Percentiles rank a stretch among this genome's conserved stretches.
These are phyloP conservation scores for Xylaria sp. DNA, from an alignment of 2,329 filamentous ascomycete genomes.

Conservation along the genomic window DNA sequence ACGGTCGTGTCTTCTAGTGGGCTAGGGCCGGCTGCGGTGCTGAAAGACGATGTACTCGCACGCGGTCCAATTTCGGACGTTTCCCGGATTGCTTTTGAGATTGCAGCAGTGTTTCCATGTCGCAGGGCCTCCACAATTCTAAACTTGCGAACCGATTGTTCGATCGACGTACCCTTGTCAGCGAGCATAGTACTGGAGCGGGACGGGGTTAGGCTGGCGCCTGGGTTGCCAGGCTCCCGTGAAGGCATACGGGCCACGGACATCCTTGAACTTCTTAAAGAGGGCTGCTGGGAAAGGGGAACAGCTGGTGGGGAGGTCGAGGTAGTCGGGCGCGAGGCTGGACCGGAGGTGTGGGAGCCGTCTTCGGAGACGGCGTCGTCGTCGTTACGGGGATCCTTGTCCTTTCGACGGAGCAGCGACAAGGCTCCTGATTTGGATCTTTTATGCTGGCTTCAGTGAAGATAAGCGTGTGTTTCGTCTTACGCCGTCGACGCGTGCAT, in stretches of 20 bases:
- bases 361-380: constrained; percentile 57
- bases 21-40: constrained; percentile 46
- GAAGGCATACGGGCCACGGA: constrained; percentile 53
- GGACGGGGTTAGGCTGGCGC: constrained; percentile 10
- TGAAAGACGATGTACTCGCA: constrained; percentile 62
- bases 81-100: constrained; percentile 83
- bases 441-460: constrained; percentile 50
- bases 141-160: constrained; percentile 94
- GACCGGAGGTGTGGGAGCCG: constrained; percentile 47
- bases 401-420: constrained; percentile 60
- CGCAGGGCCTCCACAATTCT: constrained; percentile 90
- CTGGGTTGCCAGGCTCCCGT: constrained; percentile 32
- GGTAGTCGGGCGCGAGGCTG: constrained; percentile 43
- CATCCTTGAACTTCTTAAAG: constrained; percentile 53
- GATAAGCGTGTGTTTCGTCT: constrained; percentile 11
- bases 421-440: constrained; percentile 61
- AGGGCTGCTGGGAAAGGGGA: constrained; percentile 44
- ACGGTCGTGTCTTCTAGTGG: constrained; percentile 83
- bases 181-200: constrained; percentile 31
- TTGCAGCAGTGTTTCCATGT: constrained; percentile 87
- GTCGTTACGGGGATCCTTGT: constrained; percentile 47
- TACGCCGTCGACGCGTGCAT: neutral
- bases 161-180: constrained; percentile 66
- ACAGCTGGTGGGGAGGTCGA: constrained; percentile 46
- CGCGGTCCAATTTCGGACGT: constrained; percentile 58